phyloP scores from a whole-genome alignment of 1,139 yeast species.

The Geotrichum phurueaensis region DNA sequence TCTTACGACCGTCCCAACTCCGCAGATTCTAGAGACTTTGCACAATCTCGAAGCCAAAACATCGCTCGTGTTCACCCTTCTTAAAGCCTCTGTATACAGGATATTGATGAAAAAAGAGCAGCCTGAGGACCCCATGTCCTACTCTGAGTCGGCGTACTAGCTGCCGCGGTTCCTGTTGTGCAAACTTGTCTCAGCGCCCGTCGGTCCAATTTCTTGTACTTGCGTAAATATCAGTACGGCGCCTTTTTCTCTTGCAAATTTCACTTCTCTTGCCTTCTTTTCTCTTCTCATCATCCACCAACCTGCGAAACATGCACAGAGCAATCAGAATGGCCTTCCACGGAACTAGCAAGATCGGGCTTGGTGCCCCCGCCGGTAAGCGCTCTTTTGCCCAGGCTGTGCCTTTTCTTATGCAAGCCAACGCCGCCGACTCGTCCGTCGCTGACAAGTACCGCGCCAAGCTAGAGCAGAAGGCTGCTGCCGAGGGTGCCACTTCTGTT shows the following conservation, averaged over 20 bases:
- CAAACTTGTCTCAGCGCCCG: neutral
- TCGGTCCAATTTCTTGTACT: neutral
- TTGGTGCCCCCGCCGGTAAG: slow-evolving; percentile 4
- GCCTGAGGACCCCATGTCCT: slow-evolving; percentile 20
- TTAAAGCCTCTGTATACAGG: slow-evolving; percentile 55
- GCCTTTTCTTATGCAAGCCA: slow-evolving; percentile 12
- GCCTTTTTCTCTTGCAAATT: neutral
- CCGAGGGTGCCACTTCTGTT: slow-evolving; percentile 43
- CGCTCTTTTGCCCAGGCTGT: slow-evolving; percentile 11
- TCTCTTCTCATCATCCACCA: neutral
- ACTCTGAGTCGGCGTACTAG: slow-evolving; percentile 7
- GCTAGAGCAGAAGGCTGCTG: slow-evolving; percentile 45
- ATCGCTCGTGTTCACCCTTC: slow-evolving; percentile 52
- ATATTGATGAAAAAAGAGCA: slow-evolving; percentile 42
- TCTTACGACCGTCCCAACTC: slow-evolving; percentile 30
- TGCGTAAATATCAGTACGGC: neutral
- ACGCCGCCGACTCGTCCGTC: slow-evolving; percentile 15
- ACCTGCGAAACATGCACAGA: slow-evolving; percentile 4
- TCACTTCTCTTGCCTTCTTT: neutral
- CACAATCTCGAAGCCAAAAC: slow-evolving; percentile 50
- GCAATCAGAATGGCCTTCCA: slow-evolving; percentile 9
- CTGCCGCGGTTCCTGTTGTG: neutral
- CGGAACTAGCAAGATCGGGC: slow-evolving; percentile 6
- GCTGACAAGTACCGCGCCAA: slow-evolving; percentile 38
- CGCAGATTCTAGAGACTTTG: slow-evolving; percentile 44